phyloP scores from a whole-genome alignment of 179 eudicot genomes.

The Actinidia polygama region DNA sequence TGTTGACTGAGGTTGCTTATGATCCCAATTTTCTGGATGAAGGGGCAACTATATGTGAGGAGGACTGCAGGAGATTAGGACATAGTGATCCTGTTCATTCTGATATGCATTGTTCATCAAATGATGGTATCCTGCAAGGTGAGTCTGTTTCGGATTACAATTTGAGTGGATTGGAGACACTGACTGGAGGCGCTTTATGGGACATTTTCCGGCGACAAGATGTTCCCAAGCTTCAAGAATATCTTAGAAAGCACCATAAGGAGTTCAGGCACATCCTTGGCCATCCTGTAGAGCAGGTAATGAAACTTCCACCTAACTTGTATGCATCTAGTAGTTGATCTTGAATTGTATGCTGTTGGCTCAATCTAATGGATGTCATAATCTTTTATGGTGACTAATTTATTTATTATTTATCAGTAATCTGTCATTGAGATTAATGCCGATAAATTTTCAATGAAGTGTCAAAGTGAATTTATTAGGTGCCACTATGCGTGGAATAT shows the following conservation, averaged over 20 bases:
- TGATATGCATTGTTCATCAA: background rate
- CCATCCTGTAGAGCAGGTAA: constrained; percentile 52
- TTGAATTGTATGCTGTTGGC: background rate
- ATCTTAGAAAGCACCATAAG: constrained; percentile 52
- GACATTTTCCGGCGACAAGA: constrained; percentile 77
- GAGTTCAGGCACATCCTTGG: constrained; percentile 67
- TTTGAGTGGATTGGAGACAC: constrained; percentile 17
- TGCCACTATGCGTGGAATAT: too few species aligned
- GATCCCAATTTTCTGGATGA: too few species aligned
- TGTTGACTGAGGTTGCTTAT: too few species aligned
- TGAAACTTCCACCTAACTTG: background rate
- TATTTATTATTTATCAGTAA: too few species aligned
- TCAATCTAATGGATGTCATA: too few species aligned
- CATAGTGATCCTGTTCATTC: background rate
- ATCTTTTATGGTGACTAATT: too few species aligned
- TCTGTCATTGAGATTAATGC: too few species aligned
- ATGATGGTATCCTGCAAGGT: background rate
- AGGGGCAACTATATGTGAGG: too few species aligned
- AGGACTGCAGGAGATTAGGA: too few species aligned
- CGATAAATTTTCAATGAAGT: too few species aligned
- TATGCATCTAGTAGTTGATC: background rate
- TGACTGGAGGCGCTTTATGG: constrained; percentile 72
- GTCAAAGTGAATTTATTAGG: too few species aligned
- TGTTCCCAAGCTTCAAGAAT: constrained; percentile 65
- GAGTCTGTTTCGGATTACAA: constrained; percentile 4